These are phyloP conservation scores for Aspergillus versicolor DNA, from an alignment of 2,329 filamentous ascomycete species.

Conservation along the genomic window DNA sequence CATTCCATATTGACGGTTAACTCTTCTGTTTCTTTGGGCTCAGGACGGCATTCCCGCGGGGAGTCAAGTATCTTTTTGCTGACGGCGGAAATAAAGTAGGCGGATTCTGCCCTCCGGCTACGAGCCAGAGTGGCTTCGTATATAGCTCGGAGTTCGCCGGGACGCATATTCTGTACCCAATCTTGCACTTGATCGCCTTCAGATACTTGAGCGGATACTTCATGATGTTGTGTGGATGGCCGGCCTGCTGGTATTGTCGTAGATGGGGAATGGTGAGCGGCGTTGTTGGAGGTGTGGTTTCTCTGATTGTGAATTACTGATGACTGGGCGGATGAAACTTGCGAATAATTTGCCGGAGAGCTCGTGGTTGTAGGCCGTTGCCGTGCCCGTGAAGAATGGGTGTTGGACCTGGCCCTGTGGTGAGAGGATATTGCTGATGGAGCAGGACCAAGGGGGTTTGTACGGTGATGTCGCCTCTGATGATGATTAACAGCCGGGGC, in stretches of 20 bases:
- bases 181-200: constrained; percentile 12
- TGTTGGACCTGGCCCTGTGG: neutral
- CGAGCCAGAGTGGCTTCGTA: constrained; percentile 10
- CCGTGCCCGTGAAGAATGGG: constrained; percentile 10
- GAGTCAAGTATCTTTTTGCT: constrained; percentile 43
- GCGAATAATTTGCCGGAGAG: neutral
- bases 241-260: neutral
- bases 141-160: constrained; percentile 10
- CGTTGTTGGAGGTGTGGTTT: neutral
- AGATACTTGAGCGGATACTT: neutral
- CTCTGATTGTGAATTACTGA: neutral
- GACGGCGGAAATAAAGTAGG: neutral
- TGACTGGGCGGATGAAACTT: neutral
- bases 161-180: constrained; percentile 11
- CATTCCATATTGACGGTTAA: constrained; percentile 53
- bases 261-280: neutral
- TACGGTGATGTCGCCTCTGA: constrained; percentile 14
- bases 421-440: neutral
- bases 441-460: constrained; percentile 5
- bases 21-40: constrained; percentile 49
- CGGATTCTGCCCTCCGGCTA: constrained; percentile 1
- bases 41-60: constrained; percentile 46
- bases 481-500: constrained; percentile 7
- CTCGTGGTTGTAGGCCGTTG: constrained; percentile 6
- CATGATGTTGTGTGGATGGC: neutral